phyloP scores from a whole-genome alignment of 2,329 filamentous ascomycete species.

The Curvularia hawaiiensis region DNA sequence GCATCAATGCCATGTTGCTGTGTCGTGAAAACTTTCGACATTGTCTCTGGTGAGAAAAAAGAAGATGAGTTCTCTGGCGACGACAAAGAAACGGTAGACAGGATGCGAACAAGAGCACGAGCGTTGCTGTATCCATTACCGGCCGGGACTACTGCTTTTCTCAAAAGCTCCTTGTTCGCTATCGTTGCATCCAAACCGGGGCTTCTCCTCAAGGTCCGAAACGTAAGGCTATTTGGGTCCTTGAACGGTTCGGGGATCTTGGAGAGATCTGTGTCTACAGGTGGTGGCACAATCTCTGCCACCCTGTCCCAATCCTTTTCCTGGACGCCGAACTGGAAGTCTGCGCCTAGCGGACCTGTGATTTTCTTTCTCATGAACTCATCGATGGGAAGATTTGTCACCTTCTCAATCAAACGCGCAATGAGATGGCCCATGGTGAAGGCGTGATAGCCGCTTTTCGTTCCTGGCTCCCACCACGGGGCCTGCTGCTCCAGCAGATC shows the following conservation, averaged over 20 bases:
- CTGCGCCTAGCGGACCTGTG: conserved; percentile 60
- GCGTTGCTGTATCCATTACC: conserved; percentile 24
- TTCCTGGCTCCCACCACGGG: conserved; percentile 27
- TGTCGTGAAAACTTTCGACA: conserved; percentile 21
- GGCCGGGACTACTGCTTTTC: conserved; percentile 6
- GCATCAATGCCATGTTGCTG: conserved; percentile 16
- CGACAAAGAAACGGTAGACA: conserved; percentile 16
- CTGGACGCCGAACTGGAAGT: conserved; percentile 21
- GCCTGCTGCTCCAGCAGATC: conserved; percentile 18
- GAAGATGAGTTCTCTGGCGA: not conserved
- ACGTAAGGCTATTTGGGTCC: not conserved
- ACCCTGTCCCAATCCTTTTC: conserved; percentile 14
- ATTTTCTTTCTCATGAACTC: conserved; percentile 62
- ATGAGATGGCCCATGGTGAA: conserved; percentile 25
- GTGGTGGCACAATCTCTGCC: conserved; percentile 21
- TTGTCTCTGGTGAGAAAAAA: conserved; percentile 15
- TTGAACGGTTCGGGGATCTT: not conserved
- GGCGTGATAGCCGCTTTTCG: conserved; percentile 22
- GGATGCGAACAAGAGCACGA: conserved; percentile 13
- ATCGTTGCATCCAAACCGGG: conserved; percentile 12
- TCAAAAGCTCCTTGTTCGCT: conserved; percentile 11
- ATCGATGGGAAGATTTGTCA: conserved; percentile 10
- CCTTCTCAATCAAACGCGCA: conserved; percentile 13
- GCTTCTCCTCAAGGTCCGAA: conserved; percentile 14
- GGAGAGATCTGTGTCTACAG: not conserved